Percentiles rank a stretch among this genome's conserved stretches.
Conservation (phyloP, 1,139 yeast genomes). For the Blastobotrys apis region DNA sequence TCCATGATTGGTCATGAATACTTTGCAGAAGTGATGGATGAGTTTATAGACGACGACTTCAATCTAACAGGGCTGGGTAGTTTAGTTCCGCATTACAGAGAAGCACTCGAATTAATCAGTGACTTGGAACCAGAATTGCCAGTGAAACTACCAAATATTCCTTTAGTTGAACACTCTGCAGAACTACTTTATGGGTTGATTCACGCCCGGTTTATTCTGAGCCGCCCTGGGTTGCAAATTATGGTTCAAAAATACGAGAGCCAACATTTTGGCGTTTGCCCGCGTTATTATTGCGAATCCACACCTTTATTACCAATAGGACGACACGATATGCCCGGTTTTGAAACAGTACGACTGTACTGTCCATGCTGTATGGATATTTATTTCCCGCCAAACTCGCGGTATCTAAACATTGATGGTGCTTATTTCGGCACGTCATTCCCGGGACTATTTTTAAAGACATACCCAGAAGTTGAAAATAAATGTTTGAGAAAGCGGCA, state of each 20-base stretch:
- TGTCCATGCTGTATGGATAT: slow-evolving; percentile 95
- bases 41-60: slow-evolving; percentile 93
- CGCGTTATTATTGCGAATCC: slow-evolving; percentile 87
- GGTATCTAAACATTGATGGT: slow-evolving; percentile 87
- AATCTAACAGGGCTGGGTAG: slow-evolving; percentile 84
- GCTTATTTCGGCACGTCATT: slow-evolving; percentile 96
- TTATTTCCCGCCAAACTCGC: slow-evolving; percentile 78
- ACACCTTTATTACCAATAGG: slow-evolving; percentile 92
- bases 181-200: slow-evolving; percentile 88
- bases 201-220: slow-evolving; percentile 85
- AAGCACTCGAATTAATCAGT: slow-evolving; percentile 84
- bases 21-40: slow-evolving; percentile 88
- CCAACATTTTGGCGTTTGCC: slow-evolving; percentile 88
- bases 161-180: slow-evolving; percentile 82
- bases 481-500: slow-evolving; percentile 48
- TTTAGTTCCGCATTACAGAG: slow-evolving; percentile 86
- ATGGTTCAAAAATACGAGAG: slow-evolving; percentile 96
- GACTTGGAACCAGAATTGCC: slow-evolving; percentile 75
- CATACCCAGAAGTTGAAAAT: slow-evolving; percentile 76
- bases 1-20: slow-evolving; percentile 86
- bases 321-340: slow-evolving; percentile 83
- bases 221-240: slow-evolving; percentile 84
- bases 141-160: slow-evolving; percentile 60
- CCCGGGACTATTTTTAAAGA: slow-evolving; percentile 85
- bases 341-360: slow-evolving; percentile 83